Conservation (phyloP, 495 filamentous ascomycete species). For the Articulospora tetracladia region DNA sequence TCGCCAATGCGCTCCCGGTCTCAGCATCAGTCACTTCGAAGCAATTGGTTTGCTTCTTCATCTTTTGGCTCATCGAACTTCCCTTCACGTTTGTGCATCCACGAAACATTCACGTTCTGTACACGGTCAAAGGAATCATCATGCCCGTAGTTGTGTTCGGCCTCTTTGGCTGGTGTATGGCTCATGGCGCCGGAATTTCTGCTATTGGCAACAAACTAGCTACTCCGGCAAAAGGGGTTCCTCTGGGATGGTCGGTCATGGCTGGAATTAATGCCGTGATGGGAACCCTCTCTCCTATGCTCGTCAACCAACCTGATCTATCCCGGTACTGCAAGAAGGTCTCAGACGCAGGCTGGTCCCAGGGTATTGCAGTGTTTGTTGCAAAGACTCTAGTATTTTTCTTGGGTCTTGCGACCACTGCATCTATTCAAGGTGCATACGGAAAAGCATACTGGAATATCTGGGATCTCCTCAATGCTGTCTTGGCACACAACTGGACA, state of each 20-base stretch:
- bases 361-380: background rate
- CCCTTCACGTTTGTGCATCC: no score
- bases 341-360: background rate
- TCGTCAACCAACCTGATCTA: slow-evolving; percentile 2
- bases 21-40: no score
- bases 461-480: background rate
- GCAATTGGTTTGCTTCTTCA: no score
- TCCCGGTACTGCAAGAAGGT: background rate
- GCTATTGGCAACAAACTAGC: no score
- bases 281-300: background rate
- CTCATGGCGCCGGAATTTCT: no score
- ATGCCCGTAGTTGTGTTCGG: no score
- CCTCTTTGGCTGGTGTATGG: no score
- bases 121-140: no score
- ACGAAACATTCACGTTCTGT: no score
- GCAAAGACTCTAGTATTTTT: slow-evolving; percentile 1
- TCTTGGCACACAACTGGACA: no score
- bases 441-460: slow-evolving; percentile 1
- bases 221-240: background rate
- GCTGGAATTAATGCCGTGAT: background rate
- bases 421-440: background rate
- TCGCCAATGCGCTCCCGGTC: no score
- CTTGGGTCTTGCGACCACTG: background rate
- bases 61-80: no score
- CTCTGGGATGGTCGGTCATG: background rate